These are phyloP conservation scores for Agmasoma carcini DNA, from an alignment of 371 early-diverging fungal genomes.

Conservation along the genomic window DNA sequence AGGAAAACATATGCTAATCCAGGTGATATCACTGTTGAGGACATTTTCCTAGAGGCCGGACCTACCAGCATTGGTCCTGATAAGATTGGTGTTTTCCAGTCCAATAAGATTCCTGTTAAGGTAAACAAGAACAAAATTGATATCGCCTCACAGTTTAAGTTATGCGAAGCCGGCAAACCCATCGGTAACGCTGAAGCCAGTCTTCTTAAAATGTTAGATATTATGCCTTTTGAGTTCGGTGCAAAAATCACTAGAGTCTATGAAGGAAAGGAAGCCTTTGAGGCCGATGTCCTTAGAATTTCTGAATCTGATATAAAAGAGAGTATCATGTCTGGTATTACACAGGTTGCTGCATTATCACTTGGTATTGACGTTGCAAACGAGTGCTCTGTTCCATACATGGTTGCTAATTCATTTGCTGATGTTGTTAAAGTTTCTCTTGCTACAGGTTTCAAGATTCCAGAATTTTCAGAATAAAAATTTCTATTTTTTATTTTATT, in stretches of 20 bases:
- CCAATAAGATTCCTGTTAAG: slow-evolving; percentile 98
- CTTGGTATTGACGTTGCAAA: slow-evolving; percentile 78
- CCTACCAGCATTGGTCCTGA: slow-evolving; percentile 99
- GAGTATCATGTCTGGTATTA: slow-evolving; percentile 64
- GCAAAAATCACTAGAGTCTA: slow-evolving; percentile 76
- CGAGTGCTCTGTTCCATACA: slow-evolving; percentile 83
- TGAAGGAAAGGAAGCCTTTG: slow-evolving; percentile 77
- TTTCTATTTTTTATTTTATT: slow-evolving; percentile 1
- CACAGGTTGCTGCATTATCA: slow-evolving; percentile 74
- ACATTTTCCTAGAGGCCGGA: slow-evolving; percentile 83
- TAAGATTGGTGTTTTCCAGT: slow-evolving; percentile 99
- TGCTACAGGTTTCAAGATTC: slow-evolving; percentile 61
- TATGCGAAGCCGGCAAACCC: slow-evolving; percentile 71
- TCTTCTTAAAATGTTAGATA: slow-evolving; percentile 92
- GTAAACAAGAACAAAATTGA: slow-evolving; percentile 99
- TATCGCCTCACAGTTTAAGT: slow-evolving; percentile 80
- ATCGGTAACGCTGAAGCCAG: slow-evolving; percentile 96
- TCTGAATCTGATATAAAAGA: slow-evolving; percentile 65
- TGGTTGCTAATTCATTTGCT: slow-evolving; percentile 38
- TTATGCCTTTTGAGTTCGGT: slow-evolving; percentile 99
- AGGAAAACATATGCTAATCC: slow-evolving; percentile 93
- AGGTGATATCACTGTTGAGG: slow-evolving; percentile 82
- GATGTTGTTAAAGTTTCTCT: slow-evolving; percentile 59
- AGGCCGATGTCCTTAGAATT: slow-evolving; percentile 74
- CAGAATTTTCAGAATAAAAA: not conserved